Evolutionary conservation across 2,329 filamentous ascomycete genomes (phyloP).

Genomic region (Neospermospora avenae): DNA sequence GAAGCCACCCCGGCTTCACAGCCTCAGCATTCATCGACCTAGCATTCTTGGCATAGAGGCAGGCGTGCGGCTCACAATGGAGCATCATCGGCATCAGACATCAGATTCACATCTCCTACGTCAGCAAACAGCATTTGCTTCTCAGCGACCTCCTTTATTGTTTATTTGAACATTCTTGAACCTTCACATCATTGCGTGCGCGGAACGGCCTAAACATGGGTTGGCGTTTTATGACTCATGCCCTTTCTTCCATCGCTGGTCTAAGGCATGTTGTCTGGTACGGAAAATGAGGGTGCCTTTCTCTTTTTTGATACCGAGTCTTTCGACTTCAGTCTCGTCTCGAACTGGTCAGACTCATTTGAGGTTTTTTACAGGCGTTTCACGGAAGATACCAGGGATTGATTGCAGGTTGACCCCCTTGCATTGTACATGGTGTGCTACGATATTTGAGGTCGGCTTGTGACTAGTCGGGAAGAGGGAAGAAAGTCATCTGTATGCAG

Average conservation of each 20-base stretch:
- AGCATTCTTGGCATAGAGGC: slow-evolving; percentile 29
- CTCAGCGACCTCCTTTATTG: slow-evolving; percentile 21
- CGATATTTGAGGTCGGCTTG: slow-evolving; percentile 20
- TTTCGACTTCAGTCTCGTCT: neutral
- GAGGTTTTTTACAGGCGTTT: slow-evolving; percentile 23
- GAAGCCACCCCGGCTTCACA: slow-evolving; percentile 33
- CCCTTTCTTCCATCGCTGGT: slow-evolving; percentile 4
- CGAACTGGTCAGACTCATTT: slow-evolving; percentile 9
- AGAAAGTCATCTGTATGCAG: neutral
- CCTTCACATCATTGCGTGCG: slow-evolving; percentile 25
- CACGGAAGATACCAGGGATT: slow-evolving; percentile 34
- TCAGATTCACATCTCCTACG: slow-evolving; percentile 26
- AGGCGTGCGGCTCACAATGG: slow-evolving; percentile 22
- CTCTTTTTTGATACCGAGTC: slow-evolving; percentile 25
- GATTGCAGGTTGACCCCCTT: slow-evolving; percentile 7
- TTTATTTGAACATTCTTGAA: slow-evolving; percentile 18
- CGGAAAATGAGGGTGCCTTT: slow-evolving; percentile 19
- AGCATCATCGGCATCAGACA: slow-evolving; percentile 24
- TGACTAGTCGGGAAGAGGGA: neutral
- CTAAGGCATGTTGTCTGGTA: slow-evolving; percentile 14
- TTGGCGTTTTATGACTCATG: slow-evolving; percentile 25
- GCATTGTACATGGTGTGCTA: slow-evolving; percentile 20
- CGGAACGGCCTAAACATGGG: slow-evolving; percentile 25
- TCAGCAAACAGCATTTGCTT: slow-evolving; percentile 24
- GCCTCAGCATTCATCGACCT: slow-evolving; percentile 33